Conservation (phyloP, 148 eudicot genomes). For the Silene uniflora region DNA sequence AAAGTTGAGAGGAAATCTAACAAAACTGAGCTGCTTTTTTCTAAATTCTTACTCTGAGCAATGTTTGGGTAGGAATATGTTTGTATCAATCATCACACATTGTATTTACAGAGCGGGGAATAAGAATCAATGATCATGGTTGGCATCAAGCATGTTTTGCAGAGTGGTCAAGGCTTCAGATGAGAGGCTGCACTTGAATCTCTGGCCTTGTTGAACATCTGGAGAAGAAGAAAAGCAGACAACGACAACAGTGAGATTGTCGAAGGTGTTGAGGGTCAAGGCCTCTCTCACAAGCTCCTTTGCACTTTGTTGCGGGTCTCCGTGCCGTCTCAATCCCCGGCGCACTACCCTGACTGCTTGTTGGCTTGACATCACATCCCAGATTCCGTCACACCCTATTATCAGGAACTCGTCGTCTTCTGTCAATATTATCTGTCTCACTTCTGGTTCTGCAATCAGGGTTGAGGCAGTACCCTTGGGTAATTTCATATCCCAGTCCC, state of each 20-base stretch:
- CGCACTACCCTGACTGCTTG: slow-evolving; percentile 73
- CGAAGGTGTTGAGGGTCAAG: slow-evolving; percentile 54
- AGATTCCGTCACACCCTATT: slow-evolving; percentile 80
- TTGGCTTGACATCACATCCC: slow-evolving; percentile 86
- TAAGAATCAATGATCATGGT: slow-evolving; percentile 27
- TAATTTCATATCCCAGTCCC: slow-evolving; percentile 88
- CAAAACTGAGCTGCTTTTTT: slow-evolving; percentile 49
- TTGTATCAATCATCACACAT: slow-evolving; percentile 12
- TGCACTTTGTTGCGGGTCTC: slow-evolving; percentile 68
- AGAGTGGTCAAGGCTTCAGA: slow-evolving; percentile 58
- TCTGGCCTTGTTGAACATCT: slow-evolving; percentile 35
- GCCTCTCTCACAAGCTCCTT: slow-evolving; percentile 74
- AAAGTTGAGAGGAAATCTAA: slow-evolving; percentile 11
- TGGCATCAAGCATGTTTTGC: slow-evolving; percentile 45
- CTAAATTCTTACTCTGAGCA: slow-evolving; percentile 3
- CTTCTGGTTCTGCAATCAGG: slow-evolving; percentile 70
- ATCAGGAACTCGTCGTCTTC: slow-evolving; percentile 88
- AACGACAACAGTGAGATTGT: slow-evolving; percentile 67
- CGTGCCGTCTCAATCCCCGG: slow-evolving; percentile 59
- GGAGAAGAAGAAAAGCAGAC: slow-evolving; percentile 49
- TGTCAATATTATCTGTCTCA: slow-evolving; percentile 50
- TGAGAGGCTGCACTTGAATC: slow-evolving; percentile 51
- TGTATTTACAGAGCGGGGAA: slow-evolving; percentile 14
- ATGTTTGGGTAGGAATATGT: neutral
- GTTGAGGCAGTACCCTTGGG: slow-evolving; percentile 63